These are phyloP conservation scores for Didymella pinodella DNA, from an alignment of 2,329 filamentous ascomycete species.

Conservation along the genomic window DNA sequence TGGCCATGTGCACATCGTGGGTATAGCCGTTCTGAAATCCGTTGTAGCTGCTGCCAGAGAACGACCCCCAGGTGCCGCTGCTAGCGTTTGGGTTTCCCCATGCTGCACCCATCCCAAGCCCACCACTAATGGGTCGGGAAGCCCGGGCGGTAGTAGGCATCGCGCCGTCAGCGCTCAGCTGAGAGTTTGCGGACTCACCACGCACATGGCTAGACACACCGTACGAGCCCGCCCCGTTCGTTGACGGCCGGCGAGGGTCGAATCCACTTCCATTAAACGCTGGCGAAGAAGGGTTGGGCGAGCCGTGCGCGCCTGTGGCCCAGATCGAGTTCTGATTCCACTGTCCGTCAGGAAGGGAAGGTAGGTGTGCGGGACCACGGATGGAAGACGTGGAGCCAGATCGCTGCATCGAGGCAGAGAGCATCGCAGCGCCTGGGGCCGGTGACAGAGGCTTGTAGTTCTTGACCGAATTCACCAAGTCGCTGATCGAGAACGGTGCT, in stretches of 20 bases:
- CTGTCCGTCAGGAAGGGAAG: constrained; percentile 49
- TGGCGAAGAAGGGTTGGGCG: constrained; percentile 44
- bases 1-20: constrained; percentile 46
- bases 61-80: constrained; percentile 36
- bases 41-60: constrained; percentile 27
- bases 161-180: constrained; percentile 45
- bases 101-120: constrained; percentile 42
- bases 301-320: constrained; percentile 44
- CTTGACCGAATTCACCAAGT: constrained; percentile 49
- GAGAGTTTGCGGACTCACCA: constrained; percentile 54
- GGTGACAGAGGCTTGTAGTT: constrained; percentile 47
- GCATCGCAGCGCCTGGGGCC: constrained; percentile 32
- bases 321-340: constrained; percentile 49
- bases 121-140: constrained; percentile 38
- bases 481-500: constrained; percentile 43
- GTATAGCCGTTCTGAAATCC: constrained; percentile 29
- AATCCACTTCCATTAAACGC: constrained; percentile 30
- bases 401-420: constrained; percentile 46
- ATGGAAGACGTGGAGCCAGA: constrained; percentile 47
- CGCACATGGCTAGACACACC: constrained; percentile 52
- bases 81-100: constrained; percentile 42
- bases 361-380: constrained; percentile 45
- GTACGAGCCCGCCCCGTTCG: constrained; percentile 41
- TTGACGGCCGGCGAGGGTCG: constrained; percentile 42
- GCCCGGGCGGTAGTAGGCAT: constrained; percentile 27